Evolutionary conservation across 768 basidiomycete species (phyloP).

Genomic region (Wakefieldia striispora): DNA sequence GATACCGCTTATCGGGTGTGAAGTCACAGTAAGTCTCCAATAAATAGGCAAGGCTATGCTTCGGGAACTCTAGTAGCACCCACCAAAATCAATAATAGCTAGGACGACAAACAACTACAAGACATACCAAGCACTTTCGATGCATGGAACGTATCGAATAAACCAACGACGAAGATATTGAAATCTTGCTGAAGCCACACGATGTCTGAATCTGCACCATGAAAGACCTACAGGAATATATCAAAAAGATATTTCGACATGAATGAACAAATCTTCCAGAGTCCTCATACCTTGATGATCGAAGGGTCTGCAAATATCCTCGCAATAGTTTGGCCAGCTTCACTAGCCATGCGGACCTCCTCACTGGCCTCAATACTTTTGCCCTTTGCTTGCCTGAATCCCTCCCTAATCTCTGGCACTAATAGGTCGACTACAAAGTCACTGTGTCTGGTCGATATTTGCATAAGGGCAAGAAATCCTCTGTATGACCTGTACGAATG

Average conservation of each 20-base stretch:
- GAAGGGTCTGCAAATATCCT: conserved; percentile 69
- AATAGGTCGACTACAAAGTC: conserved; percentile 90
- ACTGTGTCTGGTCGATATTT: conserved; percentile 76
- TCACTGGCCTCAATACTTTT: conserved; percentile 11
- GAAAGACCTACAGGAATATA: conserved; percentile 63
- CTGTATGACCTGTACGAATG: conserved; percentile 82
- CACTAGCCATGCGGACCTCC: conserved; percentile 17
- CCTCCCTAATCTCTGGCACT: conserved; percentile 57
- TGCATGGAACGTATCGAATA: conserved; percentile 98
- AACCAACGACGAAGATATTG: conserved; percentile 86
- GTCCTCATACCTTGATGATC: conserved; percentile 70
- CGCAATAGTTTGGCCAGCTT: conserved; percentile 47
- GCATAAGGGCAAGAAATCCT: conserved; percentile 93
- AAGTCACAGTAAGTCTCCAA: conserved; percentile 90
- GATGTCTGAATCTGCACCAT: conserved; percentile 93
- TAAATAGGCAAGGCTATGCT: conserved; percentile 80
- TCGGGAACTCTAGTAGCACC: conserved; percentile 61
- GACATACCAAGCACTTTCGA: conserved; percentile 73
- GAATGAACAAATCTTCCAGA: background rate
- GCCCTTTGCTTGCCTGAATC: conserved; percentile 64
- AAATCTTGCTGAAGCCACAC: conserved; percentile 97
- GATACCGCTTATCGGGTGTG: conserved; percentile 91
- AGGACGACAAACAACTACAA: background rate
- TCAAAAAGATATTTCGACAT: background rate
- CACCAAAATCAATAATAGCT: background rate